Evolutionary conservation across 345 rosid species (phyloP).

Genomic region (Rhizophora apiculata): DNA sequence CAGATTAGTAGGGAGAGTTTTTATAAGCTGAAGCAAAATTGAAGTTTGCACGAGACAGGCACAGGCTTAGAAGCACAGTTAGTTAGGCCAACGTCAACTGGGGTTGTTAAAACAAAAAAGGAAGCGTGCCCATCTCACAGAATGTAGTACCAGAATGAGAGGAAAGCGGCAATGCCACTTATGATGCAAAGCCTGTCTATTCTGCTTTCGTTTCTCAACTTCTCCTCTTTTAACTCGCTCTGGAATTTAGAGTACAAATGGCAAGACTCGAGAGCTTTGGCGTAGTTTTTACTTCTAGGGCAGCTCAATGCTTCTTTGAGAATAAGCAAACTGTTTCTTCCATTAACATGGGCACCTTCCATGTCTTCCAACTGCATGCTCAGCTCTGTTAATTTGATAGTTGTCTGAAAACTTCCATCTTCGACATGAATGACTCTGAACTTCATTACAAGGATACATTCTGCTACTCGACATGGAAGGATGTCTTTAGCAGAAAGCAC

Average conservation of each 20-base stretch:
- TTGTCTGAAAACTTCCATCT: slow-evolving; percentile 43
- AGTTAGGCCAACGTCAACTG: slow-evolving; percentile 16
- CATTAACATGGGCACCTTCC: slow-evolving; percentile 75
- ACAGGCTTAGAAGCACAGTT: slow-evolving; percentile 12
- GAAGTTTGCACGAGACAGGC: slow-evolving; percentile 23
- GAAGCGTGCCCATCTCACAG: slow-evolving; percentile 29
- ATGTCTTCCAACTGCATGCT: slow-evolving; percentile 83
- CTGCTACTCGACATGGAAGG: slow-evolving; percentile 60
- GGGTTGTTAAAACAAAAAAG: neutral
- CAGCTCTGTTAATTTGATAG: slow-evolving; percentile 58
- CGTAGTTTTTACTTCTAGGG: slow-evolving; percentile 56
- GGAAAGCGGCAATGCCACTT: slow-evolving; percentile 54
- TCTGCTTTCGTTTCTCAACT: slow-evolving; percentile 64
- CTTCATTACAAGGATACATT: slow-evolving; percentile 70
- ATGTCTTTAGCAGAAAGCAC: slow-evolving; percentile 70
- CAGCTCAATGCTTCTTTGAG: slow-evolving; percentile 68
- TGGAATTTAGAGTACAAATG: slow-evolving; percentile 63
- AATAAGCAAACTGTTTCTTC: slow-evolving; percentile 62
- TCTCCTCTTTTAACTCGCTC: slow-evolving; percentile 62
- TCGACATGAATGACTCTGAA: slow-evolving; percentile 47
- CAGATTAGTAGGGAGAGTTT: neutral
- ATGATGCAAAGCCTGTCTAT: slow-evolving; percentile 58
- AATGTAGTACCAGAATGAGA: slow-evolving; percentile 54
- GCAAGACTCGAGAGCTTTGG: slow-evolving; percentile 64
- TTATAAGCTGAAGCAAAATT: slow-evolving; percentile 29